Evolutionary conservation across 306 rosid species (phyloP), one percentile per base, ranked within the genome.

Genomic region (Sicyos edulis): DNA sequence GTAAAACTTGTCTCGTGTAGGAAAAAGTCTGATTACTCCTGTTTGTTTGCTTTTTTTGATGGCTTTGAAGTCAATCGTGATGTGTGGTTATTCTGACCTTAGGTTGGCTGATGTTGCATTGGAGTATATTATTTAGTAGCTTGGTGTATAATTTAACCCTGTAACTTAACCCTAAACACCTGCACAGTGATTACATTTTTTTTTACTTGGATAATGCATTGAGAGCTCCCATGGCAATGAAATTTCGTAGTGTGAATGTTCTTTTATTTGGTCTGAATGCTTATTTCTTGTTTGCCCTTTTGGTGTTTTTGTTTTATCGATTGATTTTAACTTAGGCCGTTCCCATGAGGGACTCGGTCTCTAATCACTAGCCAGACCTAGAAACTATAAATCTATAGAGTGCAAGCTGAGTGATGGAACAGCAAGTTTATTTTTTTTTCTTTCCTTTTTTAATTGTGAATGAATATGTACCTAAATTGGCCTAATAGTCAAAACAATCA

Each of bases 321-420:
- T 63, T 40, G 70, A 64, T 64, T 17, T 64, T 51, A 64, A 40
- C 70, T 40, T 64, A 34, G 17, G 69, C 19, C 26, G 17, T 34
- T 11, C 19, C 29, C 10, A 3, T 59, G 40, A 26, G 37, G 6
- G 42, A 14, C 11, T 24, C 26, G 13, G 64, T 24, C 63, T 34
- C 63, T 22, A 58, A 58, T 58, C 17, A 40, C 40, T 3, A 24
- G 44, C 32, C 7, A 2, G 65, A 6, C 42, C 19, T 24, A 26
- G n/a, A 59, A 26, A 26, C 26, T 59, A 59, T 5, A 59, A 24
- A 59, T 13, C 65, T 24, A 26, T 59, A 59, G 65, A 40, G 17
- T 59, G 65, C 7, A 58, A 58, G 40, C 17, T 14, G 34, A 58
- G 64, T 58, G 42, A 58, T 58, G 64, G n/a, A 58, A 58, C 37